Conservation (phyloP, 352 stramenopile genomes). For the Globisporangium perplexum region DNA sequence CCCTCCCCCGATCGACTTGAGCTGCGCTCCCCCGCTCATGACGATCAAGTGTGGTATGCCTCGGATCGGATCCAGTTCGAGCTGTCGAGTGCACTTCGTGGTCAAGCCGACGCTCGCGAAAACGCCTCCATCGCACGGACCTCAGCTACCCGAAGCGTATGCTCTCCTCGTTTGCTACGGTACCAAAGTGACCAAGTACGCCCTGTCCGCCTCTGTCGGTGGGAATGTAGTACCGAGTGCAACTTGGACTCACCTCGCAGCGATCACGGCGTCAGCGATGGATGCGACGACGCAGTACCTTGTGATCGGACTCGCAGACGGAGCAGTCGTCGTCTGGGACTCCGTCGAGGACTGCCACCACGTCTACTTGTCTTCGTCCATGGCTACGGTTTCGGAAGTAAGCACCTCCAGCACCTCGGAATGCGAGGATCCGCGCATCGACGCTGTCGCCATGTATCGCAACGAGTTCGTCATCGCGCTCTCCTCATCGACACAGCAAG, state of each 20-base stretch:
- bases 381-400: neutral
- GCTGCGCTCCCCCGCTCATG: neutral
- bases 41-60: constrained; percentile 3
- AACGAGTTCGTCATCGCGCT: constrained; percentile 27
- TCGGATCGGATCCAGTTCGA: neutral
- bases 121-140: neutral
- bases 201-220: constrained; percentile 7
- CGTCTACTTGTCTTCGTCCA: constrained; percentile 18
- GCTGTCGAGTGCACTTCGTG: constrained; percentile 3
- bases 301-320: constrained; percentile 34
- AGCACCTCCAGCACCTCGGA: too few species aligned
- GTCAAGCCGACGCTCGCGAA: neutral
- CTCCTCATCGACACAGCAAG: constrained; percentile 24
- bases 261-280: constrained; percentile 27
- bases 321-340: constrained; percentile 47
- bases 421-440: neutral
- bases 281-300: constrained; percentile 49
- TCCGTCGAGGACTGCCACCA: constrained; percentile 37
- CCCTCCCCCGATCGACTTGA: constrained; percentile 2
- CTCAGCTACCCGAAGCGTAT: constrained; percentile 11
- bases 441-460: constrained; percentile 19
- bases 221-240: neutral
- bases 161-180: constrained; percentile 29
- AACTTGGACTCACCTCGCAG: constrained; percentile 31
- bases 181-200: constrained; percentile 30